Conservation (phyloP, 1,284 basidiomycete species). For the Trichosporon sp. region DNA sequence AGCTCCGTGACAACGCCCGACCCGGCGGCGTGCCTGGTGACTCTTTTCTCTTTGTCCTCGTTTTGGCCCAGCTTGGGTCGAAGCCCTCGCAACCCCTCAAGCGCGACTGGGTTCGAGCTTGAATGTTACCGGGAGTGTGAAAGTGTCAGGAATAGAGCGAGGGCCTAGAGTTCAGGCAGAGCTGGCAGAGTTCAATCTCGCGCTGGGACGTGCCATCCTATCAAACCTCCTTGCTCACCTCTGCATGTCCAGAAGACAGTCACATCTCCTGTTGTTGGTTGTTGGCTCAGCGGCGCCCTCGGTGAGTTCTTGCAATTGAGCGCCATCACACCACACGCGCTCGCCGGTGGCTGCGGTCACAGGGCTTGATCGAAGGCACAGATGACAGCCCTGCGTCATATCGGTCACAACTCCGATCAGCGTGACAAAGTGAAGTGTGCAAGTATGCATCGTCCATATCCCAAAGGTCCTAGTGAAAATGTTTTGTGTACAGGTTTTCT, state of each 20-base stretch:
- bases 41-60: background rate
- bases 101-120: constrained; percentile 11
- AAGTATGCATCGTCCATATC: constrained; percentile 6
- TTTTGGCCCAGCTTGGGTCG: background rate
- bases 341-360: background rate
- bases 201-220: too few species aligned
- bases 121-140: constrained; percentile 7
- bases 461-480: background rate
- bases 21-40: background rate
- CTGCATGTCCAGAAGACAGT: too few species aligned
- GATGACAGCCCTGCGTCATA: background rate
- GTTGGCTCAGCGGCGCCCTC: background rate
- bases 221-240: too few species aligned
- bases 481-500: constrained; percentile 1
- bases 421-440: background rate
- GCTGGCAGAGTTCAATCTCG: background rate
- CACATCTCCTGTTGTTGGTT: background rate
- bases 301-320: constrained; percentile 1
- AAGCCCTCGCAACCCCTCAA: too few species aligned
- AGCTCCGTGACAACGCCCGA: background rate
- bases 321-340: background rate
- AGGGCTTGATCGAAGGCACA: background rate
- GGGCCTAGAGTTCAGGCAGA: too few species aligned
- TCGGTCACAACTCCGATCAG: too few species aligned
- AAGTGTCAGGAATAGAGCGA: background rate